Evolutionary conservation across 495 filamentous ascomycete species (phyloP).

Genomic region (Tetracladium setigerum): DNA sequence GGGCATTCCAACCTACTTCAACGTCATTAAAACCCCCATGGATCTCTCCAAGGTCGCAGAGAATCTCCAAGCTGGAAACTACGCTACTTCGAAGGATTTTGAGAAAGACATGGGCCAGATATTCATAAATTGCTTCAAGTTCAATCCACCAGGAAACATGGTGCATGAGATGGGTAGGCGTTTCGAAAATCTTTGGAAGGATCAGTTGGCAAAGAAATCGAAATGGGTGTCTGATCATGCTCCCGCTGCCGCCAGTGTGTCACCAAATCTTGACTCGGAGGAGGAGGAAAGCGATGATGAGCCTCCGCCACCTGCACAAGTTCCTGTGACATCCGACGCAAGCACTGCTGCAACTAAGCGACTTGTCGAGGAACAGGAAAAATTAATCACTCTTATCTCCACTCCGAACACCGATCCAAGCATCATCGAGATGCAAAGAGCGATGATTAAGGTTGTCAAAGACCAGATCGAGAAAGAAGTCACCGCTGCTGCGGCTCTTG

Average conservation of each 20-base stretch:
- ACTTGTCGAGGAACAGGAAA: conserved; percentile 48
- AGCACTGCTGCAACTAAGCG: conserved; percentile 16
- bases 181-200: conserved; percentile 64
- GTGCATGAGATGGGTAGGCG: conserved; percentile 63
- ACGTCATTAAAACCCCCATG: conserved; percentile 93
- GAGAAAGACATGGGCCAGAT: conserved; percentile 76
- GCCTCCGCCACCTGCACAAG: not conserved
- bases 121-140: conserved; percentile 82
- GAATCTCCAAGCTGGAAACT: conserved; percentile 76
- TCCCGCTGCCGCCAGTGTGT: conserved; percentile 39
- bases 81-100: conserved; percentile 77
- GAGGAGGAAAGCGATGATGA: conserved; percentile 49
- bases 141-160: conserved; percentile 75
- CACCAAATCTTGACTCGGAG: conserved; percentile 55
- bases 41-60: conserved; percentile 69
- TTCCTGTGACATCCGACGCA: conserved; percentile 1
- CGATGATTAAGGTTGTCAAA: conserved; percentile 37
- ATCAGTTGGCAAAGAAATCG: conserved; percentile 64
- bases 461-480: conserved; percentile 40
- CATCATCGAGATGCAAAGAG: conserved; percentile 47
- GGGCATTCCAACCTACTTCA: conserved; percentile 90
- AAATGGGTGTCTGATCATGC: conserved; percentile 70
- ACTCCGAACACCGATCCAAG: conserved; percentile 60
- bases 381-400: conserved; percentile 58
- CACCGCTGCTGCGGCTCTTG: conserved; percentile 22